Evolutionary conservation across 108 stramenopile genomes (phyloP), one percentile per base, ranked within the genome.

Genomic region (Cyclotella atomus): DNA sequence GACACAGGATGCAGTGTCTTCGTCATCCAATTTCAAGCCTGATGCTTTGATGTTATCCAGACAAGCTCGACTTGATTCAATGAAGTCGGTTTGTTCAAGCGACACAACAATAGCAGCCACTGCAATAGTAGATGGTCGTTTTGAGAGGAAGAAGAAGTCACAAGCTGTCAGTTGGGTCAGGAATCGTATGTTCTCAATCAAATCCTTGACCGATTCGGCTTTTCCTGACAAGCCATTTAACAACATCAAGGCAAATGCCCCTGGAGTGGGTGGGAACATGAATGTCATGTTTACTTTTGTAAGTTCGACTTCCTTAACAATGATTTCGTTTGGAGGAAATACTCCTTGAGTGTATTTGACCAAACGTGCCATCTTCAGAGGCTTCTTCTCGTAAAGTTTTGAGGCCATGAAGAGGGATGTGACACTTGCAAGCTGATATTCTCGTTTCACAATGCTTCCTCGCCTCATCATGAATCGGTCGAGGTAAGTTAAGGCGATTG

Each of bases 161-260:
- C 78, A 79, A 29, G 66, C 64, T 4, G 78, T 65, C 23, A 79
- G 19, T 50, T 79, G 69, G 17, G 72, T 79, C 57, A 79, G 50
- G 65, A 79, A 79, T 53, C 72, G 78, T 21, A 44, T 67, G 20
- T 23, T 54, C 19, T 79, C 78, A n/a, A 73, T 44, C 12, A 71
- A 47, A 0, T 23, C 3, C 35, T 70, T 12, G 19, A 72, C 41
- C 5, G 36, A n/a, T 34, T 57, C 41, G 2, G 25, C 14, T 17
- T 35, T 21, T 27, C 49, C 24, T 2, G 60, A 28, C 17, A 72
- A 61, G 38, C 66, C 66, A 28, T 59, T 67, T 66, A 79, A 38
- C 20, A 72, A 59, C 9, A 79, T 54, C 16, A 62, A 24, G 29
- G 43, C 34, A 49, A 79, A 79, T 2, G 78, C 34, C 21, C 49